A percentile compares a stretch with the other conserved stretches of the same genome.
Evolutionary conservation across 2,329 filamentous ascomycete genomes (phyloP).

Genomic region (Microsporum canis): DNA sequence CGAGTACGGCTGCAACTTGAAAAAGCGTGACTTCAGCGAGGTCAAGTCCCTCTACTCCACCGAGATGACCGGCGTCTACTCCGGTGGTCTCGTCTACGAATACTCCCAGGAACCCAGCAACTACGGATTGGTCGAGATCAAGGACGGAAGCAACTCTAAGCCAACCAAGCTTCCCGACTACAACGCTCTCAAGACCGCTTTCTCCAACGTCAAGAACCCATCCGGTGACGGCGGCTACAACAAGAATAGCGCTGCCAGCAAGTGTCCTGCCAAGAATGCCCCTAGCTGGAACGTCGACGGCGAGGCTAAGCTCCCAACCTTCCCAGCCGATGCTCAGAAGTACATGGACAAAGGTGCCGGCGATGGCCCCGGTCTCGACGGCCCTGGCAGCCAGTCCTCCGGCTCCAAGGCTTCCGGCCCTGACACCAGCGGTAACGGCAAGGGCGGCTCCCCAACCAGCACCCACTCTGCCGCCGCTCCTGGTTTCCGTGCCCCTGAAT

Average conservation of each 20-base stretch:
- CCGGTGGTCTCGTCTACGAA: constrained; percentile 91
- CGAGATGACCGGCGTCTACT: constrained; percentile 84
- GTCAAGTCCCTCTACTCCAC: constrained; percentile 64
- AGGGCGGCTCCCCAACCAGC: constrained; percentile 13
- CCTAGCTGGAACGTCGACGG: constrained; percentile 47
- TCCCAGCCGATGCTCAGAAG: constrained; percentile 44
- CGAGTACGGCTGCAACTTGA: constrained; percentile 83
- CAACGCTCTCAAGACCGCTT: constrained; percentile 42
- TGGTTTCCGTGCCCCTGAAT: constrained; percentile 34
- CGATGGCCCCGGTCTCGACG: constrained; percentile 44
- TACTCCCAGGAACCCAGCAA: constrained; percentile 70
- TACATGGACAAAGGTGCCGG: constrained; percentile 51
- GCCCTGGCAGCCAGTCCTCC: constrained; percentile 45
- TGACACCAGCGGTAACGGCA: constrained; percentile 31
- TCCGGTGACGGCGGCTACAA: constrained; percentile 50
- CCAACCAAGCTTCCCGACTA: constrained; percentile 51
- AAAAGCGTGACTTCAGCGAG: constrained; percentile 71
- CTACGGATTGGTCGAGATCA: constrained; percentile 67
- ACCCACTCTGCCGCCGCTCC: constrained; percentile 33
- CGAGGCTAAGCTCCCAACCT: constrained; percentile 42
- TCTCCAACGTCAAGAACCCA: constrained; percentile 41
- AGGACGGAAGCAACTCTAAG: constrained; percentile 38
- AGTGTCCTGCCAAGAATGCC: constrained; percentile 43
- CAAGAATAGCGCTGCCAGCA: constrained; percentile 39
- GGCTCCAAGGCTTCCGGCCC: constrained; percentile 41